These are phyloP conservation scores for Davidsoniella australis DNA, from an alignment of 2,329 filamentous ascomycete genomes.

Conservation along the genomic window DNA sequence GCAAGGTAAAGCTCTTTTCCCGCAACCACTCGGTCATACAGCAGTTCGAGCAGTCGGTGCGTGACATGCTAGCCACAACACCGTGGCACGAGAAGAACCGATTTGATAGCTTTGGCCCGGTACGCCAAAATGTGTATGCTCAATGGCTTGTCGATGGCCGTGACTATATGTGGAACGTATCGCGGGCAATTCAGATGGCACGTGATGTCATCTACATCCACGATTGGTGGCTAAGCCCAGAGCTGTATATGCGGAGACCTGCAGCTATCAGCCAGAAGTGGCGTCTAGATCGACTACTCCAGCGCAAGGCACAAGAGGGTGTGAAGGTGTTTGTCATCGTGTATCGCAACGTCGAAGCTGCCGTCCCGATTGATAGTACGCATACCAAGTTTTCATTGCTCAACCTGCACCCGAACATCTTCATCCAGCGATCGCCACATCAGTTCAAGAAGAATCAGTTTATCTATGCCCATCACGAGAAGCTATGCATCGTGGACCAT, in stretches of 20 bases:
- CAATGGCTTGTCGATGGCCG: constrained; percentile 94
- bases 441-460: constrained; percentile 98
- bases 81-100: constrained; percentile 70
- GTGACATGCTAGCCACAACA: constrained; percentile 67
- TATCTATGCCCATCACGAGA: constrained; percentile 98
- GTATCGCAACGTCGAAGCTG: constrained; percentile 93
- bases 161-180: constrained; percentile 99
- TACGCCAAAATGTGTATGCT: constrained; percentile 70
- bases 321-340: constrained; percentile 97
- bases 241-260: constrained; percentile 85
- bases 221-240: constrained; percentile 96
- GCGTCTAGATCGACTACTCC: constrained; percentile 83
- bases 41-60: constrained; percentile 89
- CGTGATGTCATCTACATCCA: constrained; percentile 98
- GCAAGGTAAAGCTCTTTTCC: constrained; percentile 79
- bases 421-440: constrained; percentile 89
- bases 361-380: constrained; percentile 93
- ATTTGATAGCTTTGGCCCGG: constrained; percentile 85
- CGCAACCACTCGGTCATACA: constrained; percentile 76
- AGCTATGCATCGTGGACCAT: constrained; percentile 92
- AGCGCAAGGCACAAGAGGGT: constrained; percentile 82
- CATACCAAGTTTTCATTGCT: constrained; percentile 94
- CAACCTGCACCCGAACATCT: constrained; percentile 89
- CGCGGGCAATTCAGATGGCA: constrained; percentile 88
- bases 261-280: constrained; percentile 96